Evolutionary conservation across 2,329 filamentous ascomycete genomes (phyloP), one percentile per base, ranked within the genome.

Genomic region (Lecanicillium sp.): DNA sequence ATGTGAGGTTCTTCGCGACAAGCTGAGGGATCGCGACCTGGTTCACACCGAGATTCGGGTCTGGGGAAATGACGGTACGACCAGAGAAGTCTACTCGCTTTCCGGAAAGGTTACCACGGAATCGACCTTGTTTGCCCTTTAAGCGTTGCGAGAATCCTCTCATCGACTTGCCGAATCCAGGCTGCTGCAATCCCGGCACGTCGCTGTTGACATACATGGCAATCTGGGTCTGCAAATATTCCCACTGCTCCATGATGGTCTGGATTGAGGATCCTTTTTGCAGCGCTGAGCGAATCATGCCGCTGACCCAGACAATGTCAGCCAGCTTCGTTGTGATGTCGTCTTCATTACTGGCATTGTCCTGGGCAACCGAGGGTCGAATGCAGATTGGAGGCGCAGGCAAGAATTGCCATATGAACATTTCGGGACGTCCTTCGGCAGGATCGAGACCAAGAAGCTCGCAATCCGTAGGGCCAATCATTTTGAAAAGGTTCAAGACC

Each of bases 1-100:
- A 98, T 0, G 92, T 97, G 60, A 98, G 72, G 56, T 94, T 96
- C 62, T 87, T 94, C 4, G 92, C 92, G n/a, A 98, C 89, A 14
- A 94, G 72, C 44, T 84, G 72, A 1, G 92, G 92, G 20, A 98
- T 82, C 4, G 90, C 90, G 27, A 98, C 92, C 60, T 98, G 81
- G 49, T 97, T 87, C 46, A 98, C 87, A 14, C 84, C 81, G 35
- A 98, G 61, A 52, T 98, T 98, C 3, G 92, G 92, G 60, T 98
- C 92, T 0, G 92, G 92, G 1, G 89, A 95, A 60, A 98, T 98
- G 61, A 98, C 92, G 1, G 92, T 98, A 59, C 92, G 81, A 14
- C 88, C 92, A 10, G 92, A 98, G 61, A 97, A 98, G 58, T 98
- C 90, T 39, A 98, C 92, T 74, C 92, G 90, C 64, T 98, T 98